A percentile compares a stretch with the other conserved stretches of the same genome.
phyloP scores from a whole-genome alignment of 805 yeast species.

The Saturnispora ahearnii region DNA sequence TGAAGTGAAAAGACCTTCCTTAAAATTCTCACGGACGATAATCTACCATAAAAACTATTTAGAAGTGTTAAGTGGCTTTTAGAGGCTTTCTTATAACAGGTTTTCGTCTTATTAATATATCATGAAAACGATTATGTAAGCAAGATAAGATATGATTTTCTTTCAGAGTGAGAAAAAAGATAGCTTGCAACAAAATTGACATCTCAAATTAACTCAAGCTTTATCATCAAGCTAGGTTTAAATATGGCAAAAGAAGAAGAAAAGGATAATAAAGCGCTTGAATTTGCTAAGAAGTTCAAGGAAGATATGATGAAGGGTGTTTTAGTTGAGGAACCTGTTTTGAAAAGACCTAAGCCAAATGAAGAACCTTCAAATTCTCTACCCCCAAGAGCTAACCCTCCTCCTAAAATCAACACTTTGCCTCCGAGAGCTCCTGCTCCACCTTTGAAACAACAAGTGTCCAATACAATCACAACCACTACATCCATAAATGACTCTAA shows the following conservation, averaged over 20 bases:
- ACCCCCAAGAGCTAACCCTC: constrained; percentile 8
- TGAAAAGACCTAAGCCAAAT: constrained; percentile 4
- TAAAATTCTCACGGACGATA: no score
- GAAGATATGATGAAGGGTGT: neutral
- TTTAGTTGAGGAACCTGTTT: neutral
- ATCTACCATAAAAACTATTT: no score
- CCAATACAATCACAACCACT: no score
- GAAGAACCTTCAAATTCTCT: neutral
- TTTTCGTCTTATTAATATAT: no score
- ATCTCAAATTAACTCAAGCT: no score
- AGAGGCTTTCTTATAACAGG: no score
- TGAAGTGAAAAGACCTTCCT: no score
- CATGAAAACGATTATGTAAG: no score
- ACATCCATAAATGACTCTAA: neutral
- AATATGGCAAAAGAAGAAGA: neutral
- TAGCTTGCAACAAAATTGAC: no score
- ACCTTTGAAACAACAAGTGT: neutral
- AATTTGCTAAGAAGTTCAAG: neutral
- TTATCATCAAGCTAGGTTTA: neutral
- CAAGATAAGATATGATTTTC: no score
- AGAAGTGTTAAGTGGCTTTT: no score
- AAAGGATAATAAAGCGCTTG: neutral
- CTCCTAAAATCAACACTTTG: neutral
- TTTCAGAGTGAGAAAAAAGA: no score
- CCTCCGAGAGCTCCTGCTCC: constrained; percentile 10